Evolutionary conservation across 192 early-diverging fungal genomes (phyloP), one percentile per base, ranked within the genome.

Genomic region (Coemansia umbellata): DNA sequence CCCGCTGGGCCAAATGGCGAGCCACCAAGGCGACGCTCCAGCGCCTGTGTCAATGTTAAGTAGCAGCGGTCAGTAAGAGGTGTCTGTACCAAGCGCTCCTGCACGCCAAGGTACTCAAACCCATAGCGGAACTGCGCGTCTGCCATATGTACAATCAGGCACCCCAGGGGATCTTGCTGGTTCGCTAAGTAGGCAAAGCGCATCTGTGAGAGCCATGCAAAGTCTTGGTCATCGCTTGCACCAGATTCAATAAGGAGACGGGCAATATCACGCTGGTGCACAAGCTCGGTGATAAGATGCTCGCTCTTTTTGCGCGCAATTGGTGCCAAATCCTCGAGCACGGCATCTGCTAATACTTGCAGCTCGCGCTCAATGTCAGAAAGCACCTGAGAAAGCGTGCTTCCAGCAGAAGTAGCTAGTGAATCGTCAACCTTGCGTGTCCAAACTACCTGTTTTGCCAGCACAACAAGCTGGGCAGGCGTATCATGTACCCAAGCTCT

Each of bases 1-100:
- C 96, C 97, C 3, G 95, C 95, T 8, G 94, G 96, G 13, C 98
- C 98, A 55, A 98, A 98, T 6, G 98, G 98, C 32, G 89, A 92
- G 28, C 98, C 98, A 42, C 98, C 98, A 13, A 99, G 74, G 18
- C 90, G 81, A 33, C 84, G 80, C 50, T 95, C 87, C 39, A 99
- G 82, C 14, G 98, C 98, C 78, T 98, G 96, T 28, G 94, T 95
- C 49, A 99, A 75, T 23, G 98, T 99, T 68, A 98, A 70, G 66
- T 98, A 98, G 80, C 98, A 99, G 33, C 92, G 85, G 75, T 99
- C 98, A 0, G 98, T 99, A 45, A 99, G 74, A 13, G 98, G 96
- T 13, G 98, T 99, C 73, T 98, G 96, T 37, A 99, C 96, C 41
- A 99, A 78, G 24, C 96, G 88, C 73, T 99, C 96, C 13, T 89